Percentiles rank a stretch among this genome's conserved stretches.
These are phyloP conservation scores for Sclerotinia spermophila DNA, from an alignment of 2,329 filamentous ascomycete genomes.

Conservation along the genomic window DNA sequence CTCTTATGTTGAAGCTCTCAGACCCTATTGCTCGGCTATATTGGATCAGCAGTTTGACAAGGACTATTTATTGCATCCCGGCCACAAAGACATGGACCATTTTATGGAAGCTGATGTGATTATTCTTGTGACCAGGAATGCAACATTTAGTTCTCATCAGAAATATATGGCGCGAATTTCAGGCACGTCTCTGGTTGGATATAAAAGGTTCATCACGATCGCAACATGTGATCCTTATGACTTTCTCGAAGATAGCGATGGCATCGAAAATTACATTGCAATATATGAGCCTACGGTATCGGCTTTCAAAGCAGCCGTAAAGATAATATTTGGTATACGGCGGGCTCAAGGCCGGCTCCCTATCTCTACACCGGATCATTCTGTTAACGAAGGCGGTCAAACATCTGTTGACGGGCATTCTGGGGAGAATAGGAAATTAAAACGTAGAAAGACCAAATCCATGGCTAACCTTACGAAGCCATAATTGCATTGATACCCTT, in stretches of 20 bases:
- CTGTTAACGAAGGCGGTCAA: constrained; percentile 31
- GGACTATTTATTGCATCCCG: not conserved
- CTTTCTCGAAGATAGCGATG: constrained; percentile 38
- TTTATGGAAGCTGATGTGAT: constrained; percentile 38
- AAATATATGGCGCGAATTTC: constrained; percentile 38
- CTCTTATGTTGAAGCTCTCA: constrained; percentile 38
- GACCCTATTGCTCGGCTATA: constrained; percentile 30
- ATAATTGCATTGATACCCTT: constrained; percentile 41
- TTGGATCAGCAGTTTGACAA: constrained; percentile 38
- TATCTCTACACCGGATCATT: constrained; percentile 30
- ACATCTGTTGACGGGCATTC: constrained; percentile 31
- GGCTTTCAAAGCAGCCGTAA: constrained; percentile 41
- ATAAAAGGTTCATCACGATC: constrained; percentile 38
- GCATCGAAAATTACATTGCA: constrained; percentile 42
- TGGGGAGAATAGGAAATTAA: not conserved
- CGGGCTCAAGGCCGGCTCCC: constrained; percentile 39
- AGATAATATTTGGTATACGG: constrained; percentile 40
- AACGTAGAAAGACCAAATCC: constrained; percentile 39
- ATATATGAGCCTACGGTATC: constrained; percentile 45
- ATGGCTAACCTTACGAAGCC: constrained; percentile 40
- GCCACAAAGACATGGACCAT: not conserved
- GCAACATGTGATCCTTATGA: constrained; percentile 45
- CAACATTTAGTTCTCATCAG: constrained; percentile 40
- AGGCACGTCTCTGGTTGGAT: constrained; percentile 29
- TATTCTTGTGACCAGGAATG: constrained; percentile 42